Evolutionary conservation across 805 yeast species (phyloP), one percentile per base, ranked within the genome.

Genomic region (Kodamaea laetipori): DNA sequence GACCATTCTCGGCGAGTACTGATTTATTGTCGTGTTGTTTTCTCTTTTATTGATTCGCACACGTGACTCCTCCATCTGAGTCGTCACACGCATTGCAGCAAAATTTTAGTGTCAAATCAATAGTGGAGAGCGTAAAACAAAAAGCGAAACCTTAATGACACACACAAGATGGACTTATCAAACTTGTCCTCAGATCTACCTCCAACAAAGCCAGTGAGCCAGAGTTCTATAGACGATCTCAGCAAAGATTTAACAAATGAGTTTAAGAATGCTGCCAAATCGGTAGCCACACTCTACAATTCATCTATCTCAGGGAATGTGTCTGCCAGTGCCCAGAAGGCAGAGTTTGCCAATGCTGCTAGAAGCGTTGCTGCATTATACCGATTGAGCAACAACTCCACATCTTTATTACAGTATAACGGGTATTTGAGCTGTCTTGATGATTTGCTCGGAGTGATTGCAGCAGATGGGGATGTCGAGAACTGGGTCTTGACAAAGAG

Each of bases 221-320:
- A 75, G 26, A 69, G 69, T 6, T 64, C 79, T n/a, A 58, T 79
- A 1, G 60, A 64, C 19, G 76, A 73, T 21, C 63, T 82, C 36
- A 77, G 73, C 46, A 65, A 62, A 33, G 84, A 83, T 36, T 67
- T 84, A 21, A 73, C 81, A 0, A 62, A 67, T n/a, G 84, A 82
- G 55, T 84, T 84, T 64, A 82, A 80, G 58, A 73, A 71, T 43
- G 90, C 90, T 5, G 90, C 90, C 19, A 76, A 82, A 43, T 75
- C 86, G 5, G 86, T 84, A 19, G 84, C 90, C 11, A 76, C 66
- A n/a, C 54, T 71, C 10, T 69, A 69, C 48, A 67, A 66, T 49
- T 49, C 57, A n/a, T 50, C 61, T 10, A 41, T 43, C 10, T 44
- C 54, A 6, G 49, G 45, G 9, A 46, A 35, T 23, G 37, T 37